Conservation (phyloP, 192 early-diverging fungal genomes). For the Coemansia aciculifera region DNA sequence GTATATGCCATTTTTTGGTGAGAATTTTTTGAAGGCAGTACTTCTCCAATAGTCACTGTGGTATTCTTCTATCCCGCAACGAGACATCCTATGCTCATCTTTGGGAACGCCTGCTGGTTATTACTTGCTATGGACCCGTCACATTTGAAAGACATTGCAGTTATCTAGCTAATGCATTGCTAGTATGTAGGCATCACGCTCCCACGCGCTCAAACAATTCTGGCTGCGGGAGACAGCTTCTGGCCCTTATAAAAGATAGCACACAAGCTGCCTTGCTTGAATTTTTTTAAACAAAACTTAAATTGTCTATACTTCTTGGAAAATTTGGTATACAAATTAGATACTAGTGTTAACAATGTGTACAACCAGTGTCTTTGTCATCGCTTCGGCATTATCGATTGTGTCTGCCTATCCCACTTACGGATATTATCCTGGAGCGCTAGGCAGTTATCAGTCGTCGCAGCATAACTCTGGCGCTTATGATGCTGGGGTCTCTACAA, state of each 20-base stretch:
- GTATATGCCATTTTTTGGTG: not conserved
- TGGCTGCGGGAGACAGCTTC: not conserved
- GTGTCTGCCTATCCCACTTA: constrained; percentile 28
- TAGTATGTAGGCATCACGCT: not conserved
- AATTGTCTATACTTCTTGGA: not conserved
- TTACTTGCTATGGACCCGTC: not conserved
- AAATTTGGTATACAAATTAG: no score
- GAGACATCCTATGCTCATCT: not conserved
- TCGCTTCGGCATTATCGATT: not conserved
- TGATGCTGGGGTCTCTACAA: constrained; percentile 18
- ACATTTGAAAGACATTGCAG: not conserved
- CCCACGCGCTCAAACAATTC: not conserved
- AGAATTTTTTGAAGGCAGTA: not conserved
- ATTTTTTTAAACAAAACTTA: not conserved
- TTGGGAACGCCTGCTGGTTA: not conserved
- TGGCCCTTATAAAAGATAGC: not conserved
- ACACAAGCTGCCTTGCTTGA: not conserved
- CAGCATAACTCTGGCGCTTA: constrained; percentile 43
- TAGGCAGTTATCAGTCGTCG: constrained; percentile 11
- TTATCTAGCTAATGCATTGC: not conserved
- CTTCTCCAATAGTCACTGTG: not conserved
- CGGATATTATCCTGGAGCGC: constrained; percentile 23
- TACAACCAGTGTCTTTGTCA: not conserved
- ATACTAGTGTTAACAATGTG: not conserved
- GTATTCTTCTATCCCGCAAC: not conserved